These are phyloP conservation scores for Aphanomyces cochlioides DNA, from an alignment of 352 stramenopile species.

Conservation along the genomic window DNA sequence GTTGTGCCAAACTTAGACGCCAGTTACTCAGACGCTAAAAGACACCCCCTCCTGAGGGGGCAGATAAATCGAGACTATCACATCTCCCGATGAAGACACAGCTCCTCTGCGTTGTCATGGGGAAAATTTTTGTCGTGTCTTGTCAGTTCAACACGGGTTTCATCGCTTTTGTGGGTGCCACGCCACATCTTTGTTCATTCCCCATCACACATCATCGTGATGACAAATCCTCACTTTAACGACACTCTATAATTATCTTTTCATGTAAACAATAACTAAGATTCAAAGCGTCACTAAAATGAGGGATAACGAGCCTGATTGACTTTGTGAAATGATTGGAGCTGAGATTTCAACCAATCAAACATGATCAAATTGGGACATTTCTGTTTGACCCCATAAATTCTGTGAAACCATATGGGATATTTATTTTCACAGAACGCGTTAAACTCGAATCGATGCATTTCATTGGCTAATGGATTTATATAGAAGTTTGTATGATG, in stretches of 20 bases:
- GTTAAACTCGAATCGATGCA: not conserved
- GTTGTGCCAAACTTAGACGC: too few species aligned
- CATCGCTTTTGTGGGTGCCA: too few species aligned
- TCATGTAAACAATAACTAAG: not conserved
- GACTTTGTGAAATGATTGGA: constrained; percentile 2
- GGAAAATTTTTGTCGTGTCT: too few species aligned
- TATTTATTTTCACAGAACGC: constrained; percentile 8
- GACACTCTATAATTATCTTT: not conserved
- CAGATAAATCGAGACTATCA: too few species aligned
- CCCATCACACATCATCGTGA: too few species aligned
- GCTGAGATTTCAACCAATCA: constrained; percentile 1
- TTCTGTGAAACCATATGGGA: not conserved
- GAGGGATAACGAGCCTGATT: not conserved
- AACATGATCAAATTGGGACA: not conserved
- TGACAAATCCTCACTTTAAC: too few species aligned
- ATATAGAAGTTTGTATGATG: not conserved
- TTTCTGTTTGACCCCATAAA: not conserved
- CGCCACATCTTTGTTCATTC: too few species aligned
- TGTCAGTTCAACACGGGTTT: too few species aligned
- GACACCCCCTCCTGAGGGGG: too few species aligned
- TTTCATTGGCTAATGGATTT: not conserved
- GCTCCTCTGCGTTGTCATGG: too few species aligned
- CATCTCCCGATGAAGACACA: too few species aligned
- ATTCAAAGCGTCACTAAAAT: not conserved
- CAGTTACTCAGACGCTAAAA: too few species aligned